Percentiles rank a stretch among this genome's conserved stretches.
These are phyloP conservation scores for Agrocybe pediades DNA, from an alignment of 768 basidiomycete species.

Conservation along the genomic window DNA sequence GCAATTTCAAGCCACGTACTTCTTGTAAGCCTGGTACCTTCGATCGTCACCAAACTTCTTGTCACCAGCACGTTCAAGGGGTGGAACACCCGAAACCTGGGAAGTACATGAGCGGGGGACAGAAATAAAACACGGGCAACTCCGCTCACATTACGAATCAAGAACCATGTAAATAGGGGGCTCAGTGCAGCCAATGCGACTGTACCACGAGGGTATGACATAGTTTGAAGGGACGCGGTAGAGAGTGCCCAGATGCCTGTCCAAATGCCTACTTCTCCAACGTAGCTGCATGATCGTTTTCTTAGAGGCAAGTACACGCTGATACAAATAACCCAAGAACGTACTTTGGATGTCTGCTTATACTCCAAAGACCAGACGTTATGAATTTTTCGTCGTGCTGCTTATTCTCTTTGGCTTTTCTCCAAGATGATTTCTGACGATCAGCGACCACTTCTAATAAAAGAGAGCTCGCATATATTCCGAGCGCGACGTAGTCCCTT, in stretches of 20 bases:
- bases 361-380: slow-evolving; percentile 64
- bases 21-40: slow-evolving; percentile 61
- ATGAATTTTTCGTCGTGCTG: slow-evolving; percentile 75
- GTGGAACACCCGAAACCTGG: slow-evolving; percentile 70
- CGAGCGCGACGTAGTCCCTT: slow-evolving; percentile 56
- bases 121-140: neutral
- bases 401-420: slow-evolving; percentile 56
- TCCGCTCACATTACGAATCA: slow-evolving; percentile 51
- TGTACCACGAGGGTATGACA: slow-evolving; percentile 45
- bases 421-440: slow-evolving; percentile 65
- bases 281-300: slow-evolving; percentile 46
- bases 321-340: slow-evolving; percentile 6
- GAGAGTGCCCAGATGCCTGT: slow-evolving; percentile 65
- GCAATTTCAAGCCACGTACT: slow-evolving; percentile 31
- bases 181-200: slow-evolving; percentile 52
- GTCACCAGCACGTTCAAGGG: slow-evolving; percentile 59
- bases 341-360: slow-evolving; percentile 76
- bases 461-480: slow-evolving; percentile 57
- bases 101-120: neutral
- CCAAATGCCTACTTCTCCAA: slow-evolving; percentile 74
- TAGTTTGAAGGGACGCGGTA: slow-evolving; percentile 44
- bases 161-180: slow-evolving; percentile 63
- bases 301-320: neutral
- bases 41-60: slow-evolving; percentile 56
- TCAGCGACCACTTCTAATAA: slow-evolving; percentile 66